Evolutionary conservation across 1,139 yeast species (phyloP), one percentile per base, ranked within the genome.

Genomic region (Candida pseudoviswanathii): DNA sequence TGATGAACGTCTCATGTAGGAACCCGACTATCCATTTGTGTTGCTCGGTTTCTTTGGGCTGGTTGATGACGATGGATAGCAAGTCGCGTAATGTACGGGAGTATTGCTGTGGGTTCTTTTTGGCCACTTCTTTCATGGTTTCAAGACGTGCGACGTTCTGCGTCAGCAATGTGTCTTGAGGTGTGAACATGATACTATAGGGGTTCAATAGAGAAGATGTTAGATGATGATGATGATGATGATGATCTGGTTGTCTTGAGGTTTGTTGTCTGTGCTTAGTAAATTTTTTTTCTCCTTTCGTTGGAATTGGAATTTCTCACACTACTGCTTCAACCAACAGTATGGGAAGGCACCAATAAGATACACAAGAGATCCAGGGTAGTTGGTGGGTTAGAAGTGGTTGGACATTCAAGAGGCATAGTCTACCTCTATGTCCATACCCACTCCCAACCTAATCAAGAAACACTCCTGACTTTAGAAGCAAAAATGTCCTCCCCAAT

Each of bases 1-100:
- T 71, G 32, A 70, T 65, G 60, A 77, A 74, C 40, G 80, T 68
- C 47, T 78, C 80, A 49, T 67, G 66, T 29, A 79, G 64, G 56
- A 80, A 81, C 39, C 61, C 61, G 22, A 43, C 45, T 26, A 43
- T 43, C 32, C 38, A 36, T 43, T 43, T 43, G 21, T 43, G 40
- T 43, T 43, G 45, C 36, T 39, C 42, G 5, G 22, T 27, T 39
- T 39, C 42, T 10, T 27, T 29, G 6, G 42, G 42, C 16, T 39
- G 42, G 16, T 24, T 10, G 8, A 11, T 39, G 33, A 39, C 32
- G 8, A 39, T 39, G 25, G 32, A 10, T 29, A 39, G 29, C 16
- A 39, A 4, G 21, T 29, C 33, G 33, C 24, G 30, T 27, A 39
- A 39, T 7, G 42, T 39, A 27, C 33, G 33, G 16, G 42, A 26